These are phyloP conservation scores for Triangularia setosa DNA, from an alignment of 2,329 filamentous ascomycete species.

Conservation along the genomic window DNA sequence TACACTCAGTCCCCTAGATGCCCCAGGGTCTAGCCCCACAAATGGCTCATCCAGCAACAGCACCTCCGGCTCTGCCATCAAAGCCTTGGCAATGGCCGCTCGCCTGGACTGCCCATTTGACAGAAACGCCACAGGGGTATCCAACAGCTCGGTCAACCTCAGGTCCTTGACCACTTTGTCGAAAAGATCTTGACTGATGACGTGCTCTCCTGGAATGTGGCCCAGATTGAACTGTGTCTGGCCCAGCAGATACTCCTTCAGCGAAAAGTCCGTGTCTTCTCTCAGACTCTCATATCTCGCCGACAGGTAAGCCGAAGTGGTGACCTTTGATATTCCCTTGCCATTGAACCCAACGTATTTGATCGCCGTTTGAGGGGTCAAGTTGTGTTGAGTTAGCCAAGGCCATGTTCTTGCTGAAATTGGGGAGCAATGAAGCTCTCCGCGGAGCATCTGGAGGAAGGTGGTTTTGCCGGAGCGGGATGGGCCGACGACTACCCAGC, in stretches of 20 bases:
- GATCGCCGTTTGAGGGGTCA: constrained; percentile 65
- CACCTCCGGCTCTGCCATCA: constrained; percentile 75
- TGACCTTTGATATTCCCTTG: constrained; percentile 57
- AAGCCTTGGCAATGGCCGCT: constrained; percentile 80
- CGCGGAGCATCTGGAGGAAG: constrained; percentile 74
- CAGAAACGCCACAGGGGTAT: constrained; percentile 81
- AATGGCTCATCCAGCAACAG: constrained; percentile 90
- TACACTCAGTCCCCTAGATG: constrained; percentile 65
- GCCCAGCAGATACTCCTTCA: constrained; percentile 75
- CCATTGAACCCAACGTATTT: constrained; percentile 88
- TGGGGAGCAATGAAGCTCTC: constrained; percentile 71
- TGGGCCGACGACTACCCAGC: constrained; percentile 83
- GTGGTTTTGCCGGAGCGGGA: constrained; percentile 77
- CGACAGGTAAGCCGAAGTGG: constrained; percentile 73
- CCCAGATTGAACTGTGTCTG: constrained; percentile 79
- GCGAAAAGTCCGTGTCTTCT: constrained; percentile 82
- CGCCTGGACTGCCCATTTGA: constrained; percentile 91
- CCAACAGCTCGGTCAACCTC: constrained; percentile 62
- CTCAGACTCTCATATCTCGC: constrained; percentile 85
- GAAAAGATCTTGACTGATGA: constrained; percentile 50
- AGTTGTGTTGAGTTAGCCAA: constrained; percentile 62
- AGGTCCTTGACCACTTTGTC: constrained; percentile 65
- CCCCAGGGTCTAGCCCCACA: constrained; percentile 89
- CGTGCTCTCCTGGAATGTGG: constrained; percentile 47
- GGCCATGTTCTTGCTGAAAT: constrained; percentile 74